These are phyloP conservation scores for Coemansia sp. DNA, from an alignment of 192 early-diverging fungal genomes.

Conservation along the genomic window DNA sequence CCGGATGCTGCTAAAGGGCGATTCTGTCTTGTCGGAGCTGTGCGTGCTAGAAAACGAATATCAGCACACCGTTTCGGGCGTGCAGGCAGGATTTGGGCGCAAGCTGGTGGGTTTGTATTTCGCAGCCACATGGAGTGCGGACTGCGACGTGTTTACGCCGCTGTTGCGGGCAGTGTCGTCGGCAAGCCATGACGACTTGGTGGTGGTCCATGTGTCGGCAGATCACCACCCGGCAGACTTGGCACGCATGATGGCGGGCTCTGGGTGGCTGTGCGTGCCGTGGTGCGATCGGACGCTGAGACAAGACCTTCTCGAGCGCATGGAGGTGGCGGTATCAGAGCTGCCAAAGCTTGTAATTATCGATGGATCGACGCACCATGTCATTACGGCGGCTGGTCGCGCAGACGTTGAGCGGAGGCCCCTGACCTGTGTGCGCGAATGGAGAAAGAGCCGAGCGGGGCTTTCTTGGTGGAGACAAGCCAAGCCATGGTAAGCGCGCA, in stretches of 20 bases:
- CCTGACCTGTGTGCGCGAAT: conserved; percentile 52
- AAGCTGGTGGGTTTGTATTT: conserved; percentile 46
- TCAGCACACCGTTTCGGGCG: conserved; percentile 31
- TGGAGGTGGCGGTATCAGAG: conserved; percentile 33
- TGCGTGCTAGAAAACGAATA: conserved; percentile 44
- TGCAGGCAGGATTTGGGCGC: conserved; percentile 27
- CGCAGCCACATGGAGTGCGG: conserved; percentile 55
- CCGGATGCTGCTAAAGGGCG: conserved; percentile 44
- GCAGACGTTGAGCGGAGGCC: conserved; percentile 37
- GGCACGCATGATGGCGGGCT: conserved; percentile 43
- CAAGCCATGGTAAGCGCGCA: conserved; percentile 45
- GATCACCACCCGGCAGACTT: conserved; percentile 53
- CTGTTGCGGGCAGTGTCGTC: conserved; percentile 31
- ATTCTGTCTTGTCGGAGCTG: conserved; percentile 39
- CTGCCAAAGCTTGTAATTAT: conserved; percentile 42
- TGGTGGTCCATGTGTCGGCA: conserved; percentile 39
- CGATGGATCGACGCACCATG: conserved; percentile 45
- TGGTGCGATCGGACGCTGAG: conserved; percentile 44
- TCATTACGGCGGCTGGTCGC: conserved; percentile 21
- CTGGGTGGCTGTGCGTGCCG: conserved; percentile 49
- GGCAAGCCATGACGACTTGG: conserved; percentile 35
- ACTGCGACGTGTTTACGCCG: conserved; percentile 54
- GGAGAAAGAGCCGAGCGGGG: conserved; percentile 38
- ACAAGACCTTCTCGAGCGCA: conserved; percentile 34
- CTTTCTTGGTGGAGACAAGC: conserved; percentile 47